Base-by-base conservation (phyloP, 192 early-diverging fungal species). In the Paraglomus brasilianum region DNA sequence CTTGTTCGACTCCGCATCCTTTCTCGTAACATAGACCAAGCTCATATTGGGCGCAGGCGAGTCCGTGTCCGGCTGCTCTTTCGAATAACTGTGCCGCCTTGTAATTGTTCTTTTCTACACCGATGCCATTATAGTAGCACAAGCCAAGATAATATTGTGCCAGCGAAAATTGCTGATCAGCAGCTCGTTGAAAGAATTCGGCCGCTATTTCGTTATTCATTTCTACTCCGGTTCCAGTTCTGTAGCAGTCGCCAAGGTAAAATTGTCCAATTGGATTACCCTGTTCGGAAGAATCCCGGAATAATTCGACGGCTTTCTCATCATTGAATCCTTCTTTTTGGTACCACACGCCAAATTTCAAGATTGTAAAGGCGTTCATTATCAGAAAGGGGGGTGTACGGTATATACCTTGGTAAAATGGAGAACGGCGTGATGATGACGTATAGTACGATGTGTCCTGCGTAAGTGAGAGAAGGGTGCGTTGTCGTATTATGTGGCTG, bases 11-110 rank as follows among this genome's bases (percentile, higher is more conserved):
- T 22, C 87, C 91, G 58, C 88, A 85, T 8, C 79, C 91, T 76
- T 92, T 88, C 38, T 88, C 89, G 66, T 89, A 94, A 66, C 91
- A 94, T 69, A 86, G 91, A 13, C 91, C 92, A 14, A 94, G 76
- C 66, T 85, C 85, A 77, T 73, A 86, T 70, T 85, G 82, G n/a
- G 78, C 92, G 11, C 90, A 78, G 8, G 89, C 87, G 64, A 91
- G 88, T 17, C 89, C 91, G 51, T 82, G 80, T 62, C 77, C 74
- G 15, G 92, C 92, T 21, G 84, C 77, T 47, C 74, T 77, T 40
- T 71, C 70, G 66, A 94, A 83, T 22, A 90, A 90, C 46, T 78
- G 73, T 15, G 61, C 72, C 19, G 83, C 82, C 63, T 76, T 71
- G 17, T 74, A 40, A 6, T 76, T 71, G 70, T 90, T 85, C 74